Conservation (phyloP, 768 basidiomycete species). For the Lactarius pseudohatsudake region DNA sequence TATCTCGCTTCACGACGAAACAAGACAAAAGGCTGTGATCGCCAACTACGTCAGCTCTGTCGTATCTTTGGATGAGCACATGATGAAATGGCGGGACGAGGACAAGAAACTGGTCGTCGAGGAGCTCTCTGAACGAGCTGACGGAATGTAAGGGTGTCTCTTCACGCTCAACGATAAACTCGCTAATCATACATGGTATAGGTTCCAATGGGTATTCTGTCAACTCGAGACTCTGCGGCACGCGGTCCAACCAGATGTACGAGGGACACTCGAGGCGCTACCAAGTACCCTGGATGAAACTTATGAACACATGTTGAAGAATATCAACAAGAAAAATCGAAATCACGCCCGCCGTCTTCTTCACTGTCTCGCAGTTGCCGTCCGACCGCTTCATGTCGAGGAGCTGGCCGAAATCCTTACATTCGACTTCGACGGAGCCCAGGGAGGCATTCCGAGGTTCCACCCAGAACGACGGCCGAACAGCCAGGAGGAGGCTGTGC, state of each 20-base stretch:
- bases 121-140: too few species aligned
- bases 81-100: too few species aligned
- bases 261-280: neutral
- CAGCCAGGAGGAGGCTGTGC: neutral
- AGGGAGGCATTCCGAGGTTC: neutral
- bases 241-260: neutral
- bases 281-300: neutral
- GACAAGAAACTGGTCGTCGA: too few species aligned
- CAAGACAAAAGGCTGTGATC: too few species aligned
- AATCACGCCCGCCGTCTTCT: constrained; percentile 5
- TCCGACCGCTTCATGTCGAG: neutral
- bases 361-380: constrained; percentile 9
- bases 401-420: constrained; percentile 13
- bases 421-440: constrained; percentile 7
- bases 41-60: too few species aligned
- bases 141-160: neutral
- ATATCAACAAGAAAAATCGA: constrained; percentile 3
- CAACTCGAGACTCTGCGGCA: neutral
- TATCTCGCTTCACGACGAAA: too few species aligned
- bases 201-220: neutral
- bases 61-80: too few species aligned
- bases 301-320: neutral
- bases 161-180: neutral
- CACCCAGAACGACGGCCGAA: constrained; percentile 9
- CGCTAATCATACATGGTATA: neutral